Percentiles rank a stretch among this genome's conserved stretches.
Evolutionary conservation across 441 rosid species (phyloP).

Genomic region (Viola pubescens): DNA sequence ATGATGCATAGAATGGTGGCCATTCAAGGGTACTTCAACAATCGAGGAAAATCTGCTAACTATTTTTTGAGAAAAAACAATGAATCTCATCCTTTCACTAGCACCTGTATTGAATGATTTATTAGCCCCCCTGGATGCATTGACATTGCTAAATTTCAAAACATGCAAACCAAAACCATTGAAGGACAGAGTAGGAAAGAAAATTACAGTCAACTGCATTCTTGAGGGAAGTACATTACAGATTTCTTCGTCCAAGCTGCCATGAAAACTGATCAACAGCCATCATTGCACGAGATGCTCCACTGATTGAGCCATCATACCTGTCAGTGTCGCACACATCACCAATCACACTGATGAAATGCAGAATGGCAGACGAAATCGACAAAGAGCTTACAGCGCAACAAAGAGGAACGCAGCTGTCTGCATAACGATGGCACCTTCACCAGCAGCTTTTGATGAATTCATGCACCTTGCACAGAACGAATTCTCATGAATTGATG

Average conservation of each 20-base stretch:
- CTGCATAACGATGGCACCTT: conserved; percentile 75
- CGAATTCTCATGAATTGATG: conserved; percentile 71
- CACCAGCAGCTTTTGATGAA: conserved; percentile 57
- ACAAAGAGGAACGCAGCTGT: conserved; percentile 54
- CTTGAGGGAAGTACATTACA: conserved; percentile 20
- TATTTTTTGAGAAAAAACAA: too few relatives aligned
- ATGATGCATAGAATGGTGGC: too few relatives aligned
- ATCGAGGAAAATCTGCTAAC: too few relatives aligned
- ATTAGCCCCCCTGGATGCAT: background rate
- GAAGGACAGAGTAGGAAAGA: background rate
- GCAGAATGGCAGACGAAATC: background rate
- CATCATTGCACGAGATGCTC: conserved; percentile 61
- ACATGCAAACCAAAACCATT: background rate
- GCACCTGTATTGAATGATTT: background rate
- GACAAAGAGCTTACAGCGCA: conserved; percentile 49
- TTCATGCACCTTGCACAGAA: conserved; percentile 74
- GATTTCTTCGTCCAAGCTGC: conserved; percentile 51
- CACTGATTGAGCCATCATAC: background rate
- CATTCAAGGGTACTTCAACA: too few relatives aligned
- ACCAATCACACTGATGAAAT: too few relatives aligned
- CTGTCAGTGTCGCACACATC: too few relatives aligned
- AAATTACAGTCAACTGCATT: background rate
- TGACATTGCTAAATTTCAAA: background rate
- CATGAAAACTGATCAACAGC: conserved; percentile 63
- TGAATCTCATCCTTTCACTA: background rate